Conservation (phyloP, 2,329 filamentous ascomycete genomes). For the Fusarium graminum region DNA sequence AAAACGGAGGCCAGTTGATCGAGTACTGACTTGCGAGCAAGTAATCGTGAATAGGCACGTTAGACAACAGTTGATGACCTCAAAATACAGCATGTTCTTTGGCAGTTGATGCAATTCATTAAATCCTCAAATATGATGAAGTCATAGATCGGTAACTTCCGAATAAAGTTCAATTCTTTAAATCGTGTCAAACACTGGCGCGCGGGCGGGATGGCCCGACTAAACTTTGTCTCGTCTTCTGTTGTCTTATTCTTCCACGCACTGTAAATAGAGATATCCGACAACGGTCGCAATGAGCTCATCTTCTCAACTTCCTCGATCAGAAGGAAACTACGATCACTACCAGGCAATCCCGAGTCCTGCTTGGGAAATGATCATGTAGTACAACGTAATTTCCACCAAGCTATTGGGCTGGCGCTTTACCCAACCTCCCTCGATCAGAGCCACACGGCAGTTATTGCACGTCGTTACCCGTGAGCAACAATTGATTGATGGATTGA, state of each 20-base stretch:
- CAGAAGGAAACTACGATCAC: not conserved
- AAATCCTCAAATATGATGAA: not conserved
- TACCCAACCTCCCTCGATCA: conserved; percentile 40
- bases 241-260: not conserved
- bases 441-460: conserved; percentile 32
- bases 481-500: conserved; percentile 27
- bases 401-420: conserved; percentile 21
- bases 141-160: conserved; percentile 25
- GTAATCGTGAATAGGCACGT: not conserved
- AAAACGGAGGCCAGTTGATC: conserved; percentile 14
- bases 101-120: not conserved
- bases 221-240: conserved; percentile 36
- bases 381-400: conserved; percentile 19
- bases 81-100: not conserved
- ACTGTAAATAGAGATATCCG: not conserved
- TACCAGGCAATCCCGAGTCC: conserved; percentile 3
- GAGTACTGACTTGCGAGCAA: conserved; percentile 1
- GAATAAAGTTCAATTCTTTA: conserved; percentile 17
- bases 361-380: conserved; percentile 7
- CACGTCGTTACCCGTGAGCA: conserved; percentile 28
- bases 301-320: not conserved
- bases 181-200: conserved; percentile 28
- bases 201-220: conserved; percentile 47
- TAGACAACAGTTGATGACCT: not conserved
- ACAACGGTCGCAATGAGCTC: not conserved